Evolutionary conservation across 805 yeast genomes (phyloP), one percentile per base, ranked within the genome.

Genomic region (Wickerhamiella vanderwaltii): DNA sequence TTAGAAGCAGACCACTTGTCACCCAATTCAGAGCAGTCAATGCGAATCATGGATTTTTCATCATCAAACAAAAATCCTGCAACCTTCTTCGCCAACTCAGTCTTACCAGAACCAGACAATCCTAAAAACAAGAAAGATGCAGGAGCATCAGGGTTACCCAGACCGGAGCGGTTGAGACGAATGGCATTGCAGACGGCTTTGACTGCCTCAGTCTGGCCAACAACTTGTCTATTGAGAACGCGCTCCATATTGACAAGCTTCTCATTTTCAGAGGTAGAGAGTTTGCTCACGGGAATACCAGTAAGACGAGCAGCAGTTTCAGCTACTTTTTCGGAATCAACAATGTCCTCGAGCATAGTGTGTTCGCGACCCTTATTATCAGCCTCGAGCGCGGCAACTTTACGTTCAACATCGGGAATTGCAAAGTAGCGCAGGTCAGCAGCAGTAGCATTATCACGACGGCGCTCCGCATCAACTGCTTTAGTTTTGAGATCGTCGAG

Each of bases 381-480:
- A 43, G 68, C 59, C 62, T 91, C 98, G 46, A 87, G 68, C 51
- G 73, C 75, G 39, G 54, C 75, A 48, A 91, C 88, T 57, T 77
- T 77, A 53, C 73, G 71, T 62, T 79, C 71, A 45, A 91, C 69
- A 55, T 88, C 95, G 6, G 98, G 98, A 56, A 91, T 91, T 20
- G 97, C 98, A 68, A 85, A 91, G 68, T 87, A 91, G 61, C 95
- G 75, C 60, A 91, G 71, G 63, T 91, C 98, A 16, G 98, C 97
- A 41, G 93, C 94, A 9, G 95, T 72, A 5, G 80, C 88, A 25
- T 86, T 84, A 60, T 91, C 98, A 49, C 83, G 83, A 58, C 96
- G 80, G 71, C 98, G 84, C 61, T 88, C 97, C 18, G 98, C 98
- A 63, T 91, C 97, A 43, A 68, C 71, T 4, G 97, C 97, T 65